Evolutionary conservation across 2,329 filamentous ascomycete species (phyloP), one percentile per base, ranked within the genome.

Genomic region (Pseudodiploospora longispora): DNA sequence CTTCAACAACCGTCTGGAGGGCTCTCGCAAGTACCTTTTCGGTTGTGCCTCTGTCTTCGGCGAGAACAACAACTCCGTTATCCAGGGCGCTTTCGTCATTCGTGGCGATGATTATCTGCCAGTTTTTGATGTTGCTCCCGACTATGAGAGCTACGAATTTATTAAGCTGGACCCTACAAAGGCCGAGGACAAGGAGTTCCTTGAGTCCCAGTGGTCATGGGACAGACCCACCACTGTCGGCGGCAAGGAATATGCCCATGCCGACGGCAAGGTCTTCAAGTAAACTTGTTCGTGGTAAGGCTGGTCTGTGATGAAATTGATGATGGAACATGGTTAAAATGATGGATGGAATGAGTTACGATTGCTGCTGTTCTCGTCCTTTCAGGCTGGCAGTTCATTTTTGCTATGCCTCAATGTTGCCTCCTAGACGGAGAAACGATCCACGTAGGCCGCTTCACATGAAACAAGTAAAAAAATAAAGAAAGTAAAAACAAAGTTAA

Each of bases 241-340:
- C 62, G 91, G 85, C 75, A 96, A 97, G 85, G 79, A 83, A 64
- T 94, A 90, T 74, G 72, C 81, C 67, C 87, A 85, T 75, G 85
- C 85, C 63, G 84, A 88, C 62, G 93, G 93, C 67, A 96, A 97
- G 82, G 89, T 97, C 68, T 97, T 96, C 86, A 97, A 97, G 80
- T 97, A 95, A 80, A 62, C 56, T 49, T 55, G 30, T 50, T 47
- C 10, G 27, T 27, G 41, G 46, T 48, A 41, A 38, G 40, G 50
- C 40, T 40, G 43, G 41, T 47, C 40, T 51, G 46, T 45, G 50
- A 49, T 37, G 1, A 19, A 9, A 29, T 39, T 36, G 40, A 63
- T 55, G 57, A 62, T 56, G 56, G 55, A 48, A 59, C 50, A 61
- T 54, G 60, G 56, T 58, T 62, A 57, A 56, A 48, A 56, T 47